Conservation (phyloP, 257 asterid species). For the Salvia hispanica region DNA sequence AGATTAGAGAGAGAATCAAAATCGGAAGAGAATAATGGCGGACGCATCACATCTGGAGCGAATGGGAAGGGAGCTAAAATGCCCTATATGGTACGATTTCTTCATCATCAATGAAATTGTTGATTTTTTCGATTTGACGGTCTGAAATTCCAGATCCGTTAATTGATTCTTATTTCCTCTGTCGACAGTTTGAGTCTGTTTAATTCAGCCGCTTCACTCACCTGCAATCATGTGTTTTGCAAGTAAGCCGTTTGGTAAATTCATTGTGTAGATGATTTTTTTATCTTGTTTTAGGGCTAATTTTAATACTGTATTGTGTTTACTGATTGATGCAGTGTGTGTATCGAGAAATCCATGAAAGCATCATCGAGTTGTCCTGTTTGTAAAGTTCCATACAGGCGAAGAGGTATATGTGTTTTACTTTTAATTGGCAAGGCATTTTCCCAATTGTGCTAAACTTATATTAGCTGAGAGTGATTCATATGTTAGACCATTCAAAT, state of each 20-base stretch:
- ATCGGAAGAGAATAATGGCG: slow-evolving; percentile 46
- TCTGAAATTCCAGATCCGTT: not conserved
- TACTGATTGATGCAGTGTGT: slow-evolving; percentile 46
- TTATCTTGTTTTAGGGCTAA: not conserved
- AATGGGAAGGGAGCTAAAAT: slow-evolving; percentile 98
- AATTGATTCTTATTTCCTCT: slow-evolving; percentile 4
- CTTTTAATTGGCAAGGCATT: too few relatives aligned
- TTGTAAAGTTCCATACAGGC: slow-evolving; percentile 85
- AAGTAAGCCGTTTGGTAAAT: slow-evolving; percentile 47
- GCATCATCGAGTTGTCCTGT: slow-evolving; percentile 78
- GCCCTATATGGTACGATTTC: slow-evolving; percentile 81
- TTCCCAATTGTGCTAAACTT: too few relatives aligned
- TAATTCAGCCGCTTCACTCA: slow-evolving; percentile 72
- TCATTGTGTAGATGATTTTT: not conserved
- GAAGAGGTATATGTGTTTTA: slow-evolving; percentile 60
- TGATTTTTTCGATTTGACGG: not conserved
- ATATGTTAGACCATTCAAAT: too few relatives aligned
- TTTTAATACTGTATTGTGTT: not conserved
- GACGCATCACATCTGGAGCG: slow-evolving; percentile 76
- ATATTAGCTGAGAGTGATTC: too few relatives aligned
- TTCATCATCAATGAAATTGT: not conserved
- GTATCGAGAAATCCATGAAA: slow-evolving; percentile 84
- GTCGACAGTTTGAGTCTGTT: slow-evolving; percentile 77
- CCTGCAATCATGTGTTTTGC: slow-evolving; percentile 97
- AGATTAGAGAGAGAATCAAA: not conserved